Percentiles rank a stretch among this genome's conserved stretches.
Conservation (phyloP, 2,329 filamentous ascomycete genomes). For the Sclerotiophoma versabilis region DNA sequence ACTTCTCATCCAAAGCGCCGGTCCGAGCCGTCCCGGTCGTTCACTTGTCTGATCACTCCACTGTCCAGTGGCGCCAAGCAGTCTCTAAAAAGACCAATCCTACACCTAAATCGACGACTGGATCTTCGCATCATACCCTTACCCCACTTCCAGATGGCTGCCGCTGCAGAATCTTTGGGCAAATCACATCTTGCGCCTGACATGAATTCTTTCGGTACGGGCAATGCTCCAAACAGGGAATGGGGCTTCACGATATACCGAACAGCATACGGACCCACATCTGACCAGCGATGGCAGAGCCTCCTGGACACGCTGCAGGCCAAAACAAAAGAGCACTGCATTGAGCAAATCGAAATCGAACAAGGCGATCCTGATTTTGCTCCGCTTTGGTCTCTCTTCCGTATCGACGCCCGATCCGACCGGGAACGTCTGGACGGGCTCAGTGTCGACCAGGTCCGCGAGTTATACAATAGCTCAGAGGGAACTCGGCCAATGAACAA, state of each 20-base stretch:
- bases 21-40: too few relatives aligned
- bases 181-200: too few relatives aligned
- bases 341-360: background rate
- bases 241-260: conserved; percentile 30
- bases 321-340: background rate
- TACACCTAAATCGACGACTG: too few relatives aligned
- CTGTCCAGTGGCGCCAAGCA: too few relatives aligned
- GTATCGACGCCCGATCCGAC: conserved; percentile 23
- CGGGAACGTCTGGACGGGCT: conserved; percentile 16
- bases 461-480: conserved; percentile 17
- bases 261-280: conserved; percentile 17
- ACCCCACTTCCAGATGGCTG: too few relatives aligned
- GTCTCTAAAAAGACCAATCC: too few relatives aligned
- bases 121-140: too few relatives aligned
- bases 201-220: too few relatives aligned
- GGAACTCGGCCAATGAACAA: conserved; percentile 4
- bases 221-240: too few relatives aligned
- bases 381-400: conserved; percentile 19
- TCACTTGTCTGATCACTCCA: too few relatives aligned
- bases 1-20: too few relatives aligned
- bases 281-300: conserved; percentile 23
- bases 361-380: conserved; percentile 5
- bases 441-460: conserved; percentile 20
- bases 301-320: conserved; percentile 20
- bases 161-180: too few relatives aligned